phyloP scores from a whole-genome alignment of 1,284 basidiomycete genomes.

The Cutaneotrichosporon cavernicola region DNA sequence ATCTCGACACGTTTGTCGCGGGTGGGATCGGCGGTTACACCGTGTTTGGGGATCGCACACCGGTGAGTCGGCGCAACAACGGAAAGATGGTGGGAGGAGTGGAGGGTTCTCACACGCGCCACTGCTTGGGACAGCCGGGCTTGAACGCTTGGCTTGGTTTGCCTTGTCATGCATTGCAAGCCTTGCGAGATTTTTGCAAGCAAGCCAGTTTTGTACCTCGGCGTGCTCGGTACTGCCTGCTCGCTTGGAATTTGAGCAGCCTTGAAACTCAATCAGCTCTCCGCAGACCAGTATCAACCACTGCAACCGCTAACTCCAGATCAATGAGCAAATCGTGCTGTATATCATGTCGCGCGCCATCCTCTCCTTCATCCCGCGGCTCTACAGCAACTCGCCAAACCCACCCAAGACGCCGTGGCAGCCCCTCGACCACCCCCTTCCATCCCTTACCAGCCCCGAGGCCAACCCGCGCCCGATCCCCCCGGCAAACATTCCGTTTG shows the following conservation, averaged over 20 bases:
- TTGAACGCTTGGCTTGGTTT: neutral
- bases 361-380: constrained; percentile 79
- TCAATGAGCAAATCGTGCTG: constrained; percentile 99
- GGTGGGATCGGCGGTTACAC: constrained; percentile 88
- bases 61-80: constrained; percentile 52
- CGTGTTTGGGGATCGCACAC: constrained; percentile 89
- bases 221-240: neutral
- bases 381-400: constrained; percentile 45
- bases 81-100: no score
- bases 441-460: constrained; percentile 39
- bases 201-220: no score
- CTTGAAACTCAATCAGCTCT: no score
- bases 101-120: neutral
- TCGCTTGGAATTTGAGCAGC: no score
- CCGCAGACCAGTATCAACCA: no score
- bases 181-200: neutral
- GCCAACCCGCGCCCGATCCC: constrained; percentile 65
- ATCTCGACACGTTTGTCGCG: constrained; percentile 84
- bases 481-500: constrained; percentile 77
- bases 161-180: neutral
- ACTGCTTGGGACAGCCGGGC: neutral
- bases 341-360: constrained; percentile 89
- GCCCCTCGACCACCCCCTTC: constrained; percentile 45
- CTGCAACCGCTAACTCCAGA: constrained; percentile 45
- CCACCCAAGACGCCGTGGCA: constrained; percentile 42